A percentile compares a stretch with the other conserved stretches of the same genome.
These are phyloP conservation scores for Bipolaris sorokiniana DNA, from an alignment of 2,329 filamentous ascomycete genomes.

Conservation along the genomic window DNA sequence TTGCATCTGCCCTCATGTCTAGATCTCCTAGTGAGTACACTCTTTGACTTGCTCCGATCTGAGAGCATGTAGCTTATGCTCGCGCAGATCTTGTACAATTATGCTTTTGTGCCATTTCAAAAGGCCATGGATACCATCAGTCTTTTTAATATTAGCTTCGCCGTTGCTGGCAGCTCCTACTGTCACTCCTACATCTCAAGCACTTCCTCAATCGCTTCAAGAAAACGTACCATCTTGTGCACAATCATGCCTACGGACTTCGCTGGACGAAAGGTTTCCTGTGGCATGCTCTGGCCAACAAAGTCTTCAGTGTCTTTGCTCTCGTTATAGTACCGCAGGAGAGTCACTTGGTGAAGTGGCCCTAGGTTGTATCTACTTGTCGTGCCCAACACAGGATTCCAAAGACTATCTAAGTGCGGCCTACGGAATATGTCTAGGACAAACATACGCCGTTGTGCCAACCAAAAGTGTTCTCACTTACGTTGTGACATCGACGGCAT, in stretches of 20 bases:
- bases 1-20: constrained; percentile 41
- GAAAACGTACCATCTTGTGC: constrained; percentile 45
- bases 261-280: constrained; percentile 44
- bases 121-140: constrained; percentile 47
- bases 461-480: constrained; percentile 44
- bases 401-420: constrained; percentile 27
- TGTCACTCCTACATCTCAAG: constrained; percentile 25
- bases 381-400: constrained; percentile 35
- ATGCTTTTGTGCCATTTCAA: constrained; percentile 48
- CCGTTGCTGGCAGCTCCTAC: constrained; percentile 36
- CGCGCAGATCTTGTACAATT: constrained; percentile 45
- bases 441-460: constrained; percentile 43
- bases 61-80: constrained; percentile 39
- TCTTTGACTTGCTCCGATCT: constrained; percentile 13
- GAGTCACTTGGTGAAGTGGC: constrained; percentile 49
- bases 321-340: constrained; percentile 46
- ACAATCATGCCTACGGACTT: constrained; percentile 44
- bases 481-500: constrained; percentile 30
- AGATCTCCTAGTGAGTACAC: constrained; percentile 42
- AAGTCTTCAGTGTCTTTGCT: constrained; percentile 47
- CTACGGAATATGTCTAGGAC: constrained; percentile 47
- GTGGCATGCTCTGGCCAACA: constrained; percentile 42
- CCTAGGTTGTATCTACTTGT: constrained; percentile 46
- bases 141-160: constrained; percentile 43
- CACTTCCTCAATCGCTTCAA: constrained; percentile 40